Evolutionary conservation across 2,329 filamentous ascomycete species (phyloP), one percentile per base, ranked within the genome.

Genomic region (Macrophomina tecta): DNA sequence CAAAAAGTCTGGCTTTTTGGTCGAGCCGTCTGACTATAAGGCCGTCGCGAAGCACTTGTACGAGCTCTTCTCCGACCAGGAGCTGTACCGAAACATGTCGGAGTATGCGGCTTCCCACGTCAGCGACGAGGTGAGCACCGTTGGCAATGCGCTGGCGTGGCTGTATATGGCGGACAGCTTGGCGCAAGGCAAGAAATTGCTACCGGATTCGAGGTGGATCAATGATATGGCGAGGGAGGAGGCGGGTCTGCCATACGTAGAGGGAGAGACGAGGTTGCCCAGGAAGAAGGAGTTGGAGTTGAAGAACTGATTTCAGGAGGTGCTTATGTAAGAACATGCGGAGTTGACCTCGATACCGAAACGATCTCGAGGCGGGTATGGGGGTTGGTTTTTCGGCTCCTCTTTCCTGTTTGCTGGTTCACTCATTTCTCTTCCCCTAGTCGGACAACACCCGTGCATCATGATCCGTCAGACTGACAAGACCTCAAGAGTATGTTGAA

Each of bases 61-160:
- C 69, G 78, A 89, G 1, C 82, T 94, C 2, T 92, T 90, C 78
- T 89, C 84, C 0, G 83, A 94, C 70, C 74, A 86, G 2, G 83
- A 85, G 18, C 82, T 92, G 23, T 91, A 92, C 76, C 77, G 85
- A n/a, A 81, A 81, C 67, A 92, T 93, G 89, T 87, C 86, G 71
- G 70, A 83, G 7, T 90, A 86, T 69, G 91, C 91, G 0, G 80
- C 80, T 45, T 82, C 77, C 0, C 87, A 90, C 68, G 90, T 95
- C 14, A 92, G 89, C 68, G 92, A 95, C 73, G 92, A 95, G 75
- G 91, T 94, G 1, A 87, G 90, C 68, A 95, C 92, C 0, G 90
- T 93, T 0, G 92, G 92, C 0, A 94, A 94, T 75, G 89, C 89
- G 1, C 80, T 94, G 12, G 83, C 82, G 28, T 95, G 91, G 91